These are phyloP conservation scores for Sordariomycetes sp. DNA, from an alignment of 2,329 filamentous ascomycete genomes.

Conservation along the genomic window DNA sequence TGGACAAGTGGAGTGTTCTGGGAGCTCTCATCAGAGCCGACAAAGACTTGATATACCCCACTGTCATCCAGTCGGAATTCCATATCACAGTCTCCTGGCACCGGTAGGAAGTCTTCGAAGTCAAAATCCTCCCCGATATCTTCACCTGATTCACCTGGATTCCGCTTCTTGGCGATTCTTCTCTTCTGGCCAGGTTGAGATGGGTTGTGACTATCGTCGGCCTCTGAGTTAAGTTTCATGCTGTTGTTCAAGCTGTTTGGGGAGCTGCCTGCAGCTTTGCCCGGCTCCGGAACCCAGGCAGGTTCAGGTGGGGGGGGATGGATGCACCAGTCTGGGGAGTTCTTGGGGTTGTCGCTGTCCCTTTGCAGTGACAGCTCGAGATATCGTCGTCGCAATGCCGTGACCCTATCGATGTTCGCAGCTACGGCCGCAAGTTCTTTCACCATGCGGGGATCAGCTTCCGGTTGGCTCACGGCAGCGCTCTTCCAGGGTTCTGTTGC, in stretches of 20 bases:
- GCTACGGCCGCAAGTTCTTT: slow-evolving; percentile 79
- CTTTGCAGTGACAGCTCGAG: slow-evolving; percentile 75
- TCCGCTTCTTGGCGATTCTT: slow-evolving; percentile 40
- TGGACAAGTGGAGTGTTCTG: slow-evolving; percentile 57
- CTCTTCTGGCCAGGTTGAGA: slow-evolving; percentile 9
- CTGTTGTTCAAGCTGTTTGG: slow-evolving; percentile 34
- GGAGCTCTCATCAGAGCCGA: slow-evolving; percentile 38
- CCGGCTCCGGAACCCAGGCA: slow-evolving; percentile 58
- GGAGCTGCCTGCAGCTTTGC: slow-evolving; percentile 14
- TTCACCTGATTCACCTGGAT: slow-evolving; percentile 75
- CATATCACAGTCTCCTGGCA: slow-evolving; percentile 59
- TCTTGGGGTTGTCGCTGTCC: slow-evolving; percentile 74
- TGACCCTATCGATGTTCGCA: slow-evolving; percentile 76
- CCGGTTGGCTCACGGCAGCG: slow-evolving; percentile 34
- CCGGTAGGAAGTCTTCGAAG: slow-evolving; percentile 61
- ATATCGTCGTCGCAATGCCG: slow-evolving; percentile 82
- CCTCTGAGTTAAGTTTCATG: slow-evolving; percentile 16
- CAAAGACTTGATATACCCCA: slow-evolving; percentile 88
- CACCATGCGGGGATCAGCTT: slow-evolving; percentile 67
- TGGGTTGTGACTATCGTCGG: slow-evolving; percentile 13
- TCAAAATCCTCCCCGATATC: slow-evolving; percentile 90
- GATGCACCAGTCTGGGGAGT: slow-evolving; percentile 70
- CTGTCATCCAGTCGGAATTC: slow-evolving; percentile 67
- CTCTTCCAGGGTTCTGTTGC: not conserved
- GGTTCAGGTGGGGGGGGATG: slow-evolving; percentile 89